phyloP scores from a whole-genome alignment of 805 yeast genomes.

The Pichia membranifaciens region DNA sequence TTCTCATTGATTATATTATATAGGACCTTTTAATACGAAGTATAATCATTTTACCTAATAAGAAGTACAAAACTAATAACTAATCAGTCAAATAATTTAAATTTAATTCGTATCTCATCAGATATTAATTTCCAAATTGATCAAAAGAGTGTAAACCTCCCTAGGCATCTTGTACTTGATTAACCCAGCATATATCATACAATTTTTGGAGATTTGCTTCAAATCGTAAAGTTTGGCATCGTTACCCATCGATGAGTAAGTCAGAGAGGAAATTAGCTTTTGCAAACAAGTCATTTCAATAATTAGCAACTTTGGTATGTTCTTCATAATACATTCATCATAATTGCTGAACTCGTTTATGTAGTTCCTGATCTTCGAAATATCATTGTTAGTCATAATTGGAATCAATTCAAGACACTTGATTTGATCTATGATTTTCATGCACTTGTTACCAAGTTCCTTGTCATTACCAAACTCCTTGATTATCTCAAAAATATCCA shows the following conservation, averaged over 20 bases:
- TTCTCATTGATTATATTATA: not conserved
- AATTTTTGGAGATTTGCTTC: slow-evolving; percentile 66
- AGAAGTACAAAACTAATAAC: too few species aligned
- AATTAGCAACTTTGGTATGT: slow-evolving; percentile 72
- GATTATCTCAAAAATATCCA: slow-evolving; percentile 65
- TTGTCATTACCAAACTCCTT: slow-evolving; percentile 28
- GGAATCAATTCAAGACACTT: slow-evolving; percentile 65
- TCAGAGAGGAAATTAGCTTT: slow-evolving; percentile 33
- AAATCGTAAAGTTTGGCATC: slow-evolving; percentile 51
- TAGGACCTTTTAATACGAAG: not conserved
- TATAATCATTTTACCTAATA: not conserved
- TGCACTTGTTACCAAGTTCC: slow-evolving; percentile 5
- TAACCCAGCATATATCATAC: slow-evolving; percentile 94
- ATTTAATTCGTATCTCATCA: slow-evolving; percentile 8
- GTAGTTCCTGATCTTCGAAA: slow-evolving; percentile 59
- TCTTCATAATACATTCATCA: slow-evolving; percentile 69
- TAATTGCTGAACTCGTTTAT: slow-evolving; percentile 54
- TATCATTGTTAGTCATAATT: slow-evolving; percentile 40
- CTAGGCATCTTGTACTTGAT: slow-evolving; percentile 88
- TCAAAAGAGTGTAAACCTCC: slow-evolving; percentile 68
- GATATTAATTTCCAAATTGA: slow-evolving; percentile 48
- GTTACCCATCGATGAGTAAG: slow-evolving; percentile 10
- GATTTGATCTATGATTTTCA: slow-evolving; percentile 37
- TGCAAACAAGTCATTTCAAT: slow-evolving; percentile 77
- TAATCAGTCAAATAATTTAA: not conserved